phyloP scores from a whole-genome alignment of 352 stramenopile genomes.

The Phytophthora cactorum region DNA sequence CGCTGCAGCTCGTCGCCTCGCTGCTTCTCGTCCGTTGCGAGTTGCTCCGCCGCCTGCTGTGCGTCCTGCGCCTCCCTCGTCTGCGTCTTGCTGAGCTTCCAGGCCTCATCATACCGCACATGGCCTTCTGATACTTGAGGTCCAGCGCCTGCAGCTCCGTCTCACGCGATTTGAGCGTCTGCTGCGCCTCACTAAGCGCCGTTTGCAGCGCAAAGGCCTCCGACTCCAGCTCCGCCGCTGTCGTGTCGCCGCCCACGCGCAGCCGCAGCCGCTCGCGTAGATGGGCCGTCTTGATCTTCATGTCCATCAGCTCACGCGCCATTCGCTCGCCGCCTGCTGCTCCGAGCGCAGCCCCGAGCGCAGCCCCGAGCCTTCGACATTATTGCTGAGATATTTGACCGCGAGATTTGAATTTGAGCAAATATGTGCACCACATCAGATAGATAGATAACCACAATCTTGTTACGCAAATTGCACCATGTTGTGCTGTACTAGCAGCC shows the following conservation, averaged over 20 bases:
- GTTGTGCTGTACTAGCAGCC: constrained; percentile 55
- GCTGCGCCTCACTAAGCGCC: constrained; percentile 60
- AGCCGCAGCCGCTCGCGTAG: constrained; percentile 71
- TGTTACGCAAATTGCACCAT: constrained; percentile 58
- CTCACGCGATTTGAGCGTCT: constrained; percentile 46
- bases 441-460: no score
- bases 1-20: constrained; percentile 30
- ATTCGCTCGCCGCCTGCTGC: constrained; percentile 52
- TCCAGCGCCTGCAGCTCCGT: constrained; percentile 54
- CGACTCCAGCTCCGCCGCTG: constrained; percentile 76
- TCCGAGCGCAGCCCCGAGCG: constrained; percentile 45
- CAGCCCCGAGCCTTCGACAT: constrained; percentile 15
- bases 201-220: constrained; percentile 77
- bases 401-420: background rate
- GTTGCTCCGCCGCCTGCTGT: constrained; percentile 28
- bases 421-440: background rate
- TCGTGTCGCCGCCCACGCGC: constrained; percentile 79
- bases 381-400: background rate
- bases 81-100: constrained; percentile 59
- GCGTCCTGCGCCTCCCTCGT: constrained; percentile 23
- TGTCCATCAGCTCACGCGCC: constrained; percentile 82
- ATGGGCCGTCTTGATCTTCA: constrained; percentile 87
- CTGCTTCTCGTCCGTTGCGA: constrained; percentile 10
- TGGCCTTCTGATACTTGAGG: constrained; percentile 69
- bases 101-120: constrained; percentile 71